These are phyloP conservation scores for Bryoerythrophyllum caledonicum DNA, from an alignment of 225 moss, liverwort and hornwort genomes.

Conservation along the genomic window DNA sequence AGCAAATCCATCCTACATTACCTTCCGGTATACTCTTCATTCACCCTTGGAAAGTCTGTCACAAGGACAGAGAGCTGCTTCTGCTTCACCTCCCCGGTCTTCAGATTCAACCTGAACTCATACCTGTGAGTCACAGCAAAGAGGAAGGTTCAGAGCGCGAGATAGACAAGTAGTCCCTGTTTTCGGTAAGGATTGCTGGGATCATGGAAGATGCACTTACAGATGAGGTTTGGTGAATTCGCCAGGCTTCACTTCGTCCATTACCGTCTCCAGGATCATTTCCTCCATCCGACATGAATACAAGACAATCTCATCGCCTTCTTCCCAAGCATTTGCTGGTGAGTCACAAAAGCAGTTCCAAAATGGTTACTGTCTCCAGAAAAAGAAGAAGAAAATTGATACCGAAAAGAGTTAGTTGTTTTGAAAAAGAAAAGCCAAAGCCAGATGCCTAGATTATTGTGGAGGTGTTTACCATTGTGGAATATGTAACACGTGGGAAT, in stretches of 20 bases:
- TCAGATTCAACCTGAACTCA: constrained; percentile 87
- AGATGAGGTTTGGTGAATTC: not conserved
- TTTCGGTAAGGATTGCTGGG: not conserved
- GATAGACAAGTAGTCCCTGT: not conserved
- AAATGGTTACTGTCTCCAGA: not conserved
- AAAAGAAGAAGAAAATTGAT: too few relatives aligned
- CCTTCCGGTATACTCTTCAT: constrained; percentile 75
- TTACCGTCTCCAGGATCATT: constrained; percentile 32
- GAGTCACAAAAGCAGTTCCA: not conserved
- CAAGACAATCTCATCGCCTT: constrained; percentile 80
- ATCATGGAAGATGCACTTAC: constrained; percentile 31
- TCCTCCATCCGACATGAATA: constrained; percentile 57
- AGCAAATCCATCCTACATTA: constrained; percentile 24
- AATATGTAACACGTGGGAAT: constrained; percentile 64
- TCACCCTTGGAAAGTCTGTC: constrained; percentile 75
- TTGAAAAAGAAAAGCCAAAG: not conserved
- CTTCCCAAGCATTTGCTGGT: constrained; percentile 92
- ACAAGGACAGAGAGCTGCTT: constrained; percentile 55
- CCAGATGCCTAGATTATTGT: not conserved
- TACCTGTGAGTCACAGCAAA: constrained; percentile 36
- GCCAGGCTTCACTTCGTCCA: not conserved
- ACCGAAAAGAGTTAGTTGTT: too few relatives aligned
- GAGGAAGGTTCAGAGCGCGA: not conserved
- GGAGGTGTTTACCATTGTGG: constrained; percentile 56
- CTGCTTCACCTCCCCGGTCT: constrained; percentile 62